Evolutionary conservation across 495 filamentous ascomycete species (phyloP), one percentile per base, ranked within the genome.

Genomic region (Endocarpon pusillum): DNA sequence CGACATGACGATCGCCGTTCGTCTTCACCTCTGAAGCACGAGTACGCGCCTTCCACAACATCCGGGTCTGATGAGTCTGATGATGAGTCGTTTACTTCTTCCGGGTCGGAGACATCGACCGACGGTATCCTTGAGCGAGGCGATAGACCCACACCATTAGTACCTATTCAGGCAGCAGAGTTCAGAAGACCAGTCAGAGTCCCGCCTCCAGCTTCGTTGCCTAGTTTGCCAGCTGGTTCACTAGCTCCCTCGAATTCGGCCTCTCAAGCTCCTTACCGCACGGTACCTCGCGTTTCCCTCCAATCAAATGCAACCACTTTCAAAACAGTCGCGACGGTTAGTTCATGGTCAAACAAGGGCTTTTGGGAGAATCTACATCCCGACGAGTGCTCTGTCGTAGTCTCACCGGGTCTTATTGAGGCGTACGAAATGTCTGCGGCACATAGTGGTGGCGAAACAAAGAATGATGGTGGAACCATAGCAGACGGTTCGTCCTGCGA

Each of bases 1-100:
- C n/a, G 53, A 36, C 42, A 47, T 42, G 29, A 46, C 48, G 39
- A 42, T 17, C 60, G 57, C 19, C 69, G 82, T 4, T 78, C 75
- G 18, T 96, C 91, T 3, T 96, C 91, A 6, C 91, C 91, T 6
- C 63, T 99, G 37, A 99, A 99, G 55, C 89, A 94, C 45, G 85
- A 99, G 58, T 99, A 94, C 45, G 80, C 83, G 42, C 91, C 91
- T 2, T 96, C 89, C 1, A 86, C 82, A 25, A 71, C 71, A 33
- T 79, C 79, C 2, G 64, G 69, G 19, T 56, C 66, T 0, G 63
- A 67, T 19, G 51, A 58, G n/a, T 68, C 61, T 26, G 62, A 67
- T 39, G 55, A 59, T 30, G 49, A 53, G 26, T 58, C 58, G 20
- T 68, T 59, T 30, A 66, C 59, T 18, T 58, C 59, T 9, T 57